These are phyloP conservation scores for Wallacemonas collosoma DNA, from an alignment of 208 protist genomes.

Conservation along the genomic window DNA sequence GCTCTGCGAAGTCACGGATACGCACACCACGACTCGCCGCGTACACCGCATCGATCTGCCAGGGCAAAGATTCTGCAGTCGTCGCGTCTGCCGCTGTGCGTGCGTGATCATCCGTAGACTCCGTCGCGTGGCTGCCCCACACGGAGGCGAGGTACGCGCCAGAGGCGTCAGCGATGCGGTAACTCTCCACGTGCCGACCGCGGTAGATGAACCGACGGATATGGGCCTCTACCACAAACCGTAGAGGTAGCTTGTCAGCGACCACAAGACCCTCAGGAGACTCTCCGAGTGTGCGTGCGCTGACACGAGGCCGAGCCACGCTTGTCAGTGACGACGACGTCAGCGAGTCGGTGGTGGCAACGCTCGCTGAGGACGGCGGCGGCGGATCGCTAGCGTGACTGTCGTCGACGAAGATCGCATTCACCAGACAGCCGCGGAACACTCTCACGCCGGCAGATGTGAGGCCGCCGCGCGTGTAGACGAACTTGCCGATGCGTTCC, in stretches of 20 bases:
- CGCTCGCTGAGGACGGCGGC: neutral
- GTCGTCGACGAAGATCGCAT: conserved; percentile 72
- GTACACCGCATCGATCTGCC: conserved; percentile 55
- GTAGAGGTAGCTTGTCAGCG: conserved; percentile 28
- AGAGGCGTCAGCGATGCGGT: conserved; percentile 73
- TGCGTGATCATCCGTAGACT: neutral
- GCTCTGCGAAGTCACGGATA: conserved; percentile 60
- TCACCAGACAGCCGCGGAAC: conserved; percentile 63
- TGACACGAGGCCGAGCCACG: too few species aligned
- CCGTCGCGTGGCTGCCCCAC: conserved; percentile 39
- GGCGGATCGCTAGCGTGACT: conserved; percentile 18
- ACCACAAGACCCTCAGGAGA: conserved; percentile 26
- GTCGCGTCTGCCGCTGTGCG: too few species aligned
- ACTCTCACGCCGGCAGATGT: conserved; percentile 60
- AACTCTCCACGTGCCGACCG: conserved; percentile 69
- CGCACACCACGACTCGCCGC: conserved; percentile 40
- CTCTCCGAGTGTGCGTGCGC: conserved; percentile 15
- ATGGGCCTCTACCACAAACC: conserved; percentile 59
- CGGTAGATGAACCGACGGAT: conserved; percentile 71
- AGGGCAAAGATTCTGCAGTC: neutral
- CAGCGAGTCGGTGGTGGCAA: neutral
- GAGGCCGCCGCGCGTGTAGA: conserved; percentile 54
- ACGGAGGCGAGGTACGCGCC: conserved; percentile 70
- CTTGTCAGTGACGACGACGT: too few species aligned
- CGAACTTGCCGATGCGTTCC: conserved; percentile 73